A percentile compares a stretch with the other conserved stretches of the same genome.
Evolutionary conservation across 2,329 filamentous ascomycete species (phyloP).

Genomic region (Colletotrichum cuscutae): DNA sequence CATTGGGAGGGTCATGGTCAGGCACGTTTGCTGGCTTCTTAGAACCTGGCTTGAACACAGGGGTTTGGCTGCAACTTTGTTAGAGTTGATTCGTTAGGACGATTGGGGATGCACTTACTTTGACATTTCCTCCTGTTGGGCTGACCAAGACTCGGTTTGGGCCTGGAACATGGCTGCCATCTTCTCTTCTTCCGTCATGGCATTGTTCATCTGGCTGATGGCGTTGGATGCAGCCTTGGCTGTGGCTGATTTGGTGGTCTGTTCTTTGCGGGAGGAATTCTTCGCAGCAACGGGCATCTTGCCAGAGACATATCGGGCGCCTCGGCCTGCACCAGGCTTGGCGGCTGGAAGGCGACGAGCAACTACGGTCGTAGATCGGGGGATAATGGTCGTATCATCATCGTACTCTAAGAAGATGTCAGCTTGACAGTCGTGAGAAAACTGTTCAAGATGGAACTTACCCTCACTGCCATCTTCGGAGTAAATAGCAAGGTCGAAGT

Average conservation of each 20-base stretch:
- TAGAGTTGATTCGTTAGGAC: neutral
- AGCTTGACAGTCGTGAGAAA: neutral
- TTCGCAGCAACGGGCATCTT: slow-evolving; percentile 93
- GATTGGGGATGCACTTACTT: slow-evolving; percentile 62
- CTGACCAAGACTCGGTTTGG: slow-evolving; percentile 90
- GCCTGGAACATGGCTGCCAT: slow-evolving; percentile 92
- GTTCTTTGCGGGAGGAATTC: slow-evolving; percentile 76
- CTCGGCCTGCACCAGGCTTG: slow-evolving; percentile 87
- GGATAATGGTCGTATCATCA: slow-evolving; percentile 97
- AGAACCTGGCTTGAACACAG: slow-evolving; percentile 65
- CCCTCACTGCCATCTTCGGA: slow-evolving; percentile 92
- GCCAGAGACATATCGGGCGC: slow-evolving; percentile 93
- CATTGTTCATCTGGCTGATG: slow-evolving; percentile 75
- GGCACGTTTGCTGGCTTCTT: slow-evolving; percentile 83
- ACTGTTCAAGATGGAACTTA: slow-evolving; percentile 56
- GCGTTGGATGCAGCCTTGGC: slow-evolving; percentile 67
- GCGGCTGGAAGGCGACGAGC: slow-evolving; percentile 86
- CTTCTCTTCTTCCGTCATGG: slow-evolving; percentile 93
- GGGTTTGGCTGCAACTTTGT: slow-evolving; percentile 66
- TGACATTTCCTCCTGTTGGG: slow-evolving; percentile 92
- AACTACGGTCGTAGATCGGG: slow-evolving; percentile 92
- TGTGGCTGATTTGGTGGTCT: slow-evolving; percentile 66
- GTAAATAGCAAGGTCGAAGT: slow-evolving; percentile 96
- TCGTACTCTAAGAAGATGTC: slow-evolving; percentile 79
- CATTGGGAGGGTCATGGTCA: slow-evolving; percentile 90